Evolutionary conservation across 257 asterid species (phyloP).

Genomic region (Solanum phureja): DNA sequence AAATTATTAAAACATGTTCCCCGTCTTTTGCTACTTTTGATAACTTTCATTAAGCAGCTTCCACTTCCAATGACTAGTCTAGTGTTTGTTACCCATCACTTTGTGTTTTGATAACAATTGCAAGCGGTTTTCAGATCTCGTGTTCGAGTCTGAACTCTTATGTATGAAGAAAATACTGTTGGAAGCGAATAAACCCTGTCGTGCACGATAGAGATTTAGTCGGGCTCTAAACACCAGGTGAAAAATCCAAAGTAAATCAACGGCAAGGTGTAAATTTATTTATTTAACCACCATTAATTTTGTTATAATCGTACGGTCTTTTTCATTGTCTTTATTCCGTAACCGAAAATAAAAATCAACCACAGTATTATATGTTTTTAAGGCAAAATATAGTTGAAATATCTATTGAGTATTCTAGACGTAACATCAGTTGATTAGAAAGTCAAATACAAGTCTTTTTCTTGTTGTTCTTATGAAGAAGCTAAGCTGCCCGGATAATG

Average conservation of each 20-base stretch:
- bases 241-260: too few relatives aligned
- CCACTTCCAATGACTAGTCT: not conserved
- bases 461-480: not conserved
- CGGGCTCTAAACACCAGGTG: too few relatives aligned
- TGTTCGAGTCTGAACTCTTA: too few relatives aligned
- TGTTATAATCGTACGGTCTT: not conserved
- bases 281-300: not conserved
- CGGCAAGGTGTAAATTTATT: not conserved
- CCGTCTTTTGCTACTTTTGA: conserved; percentile 13
- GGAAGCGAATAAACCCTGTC: too few relatives aligned
- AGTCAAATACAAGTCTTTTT: not conserved
- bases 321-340: not conserved
- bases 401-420: not conserved
- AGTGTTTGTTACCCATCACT: not conserved
- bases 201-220: too few relatives aligned
- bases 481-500: not conserved
- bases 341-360: not conserved
- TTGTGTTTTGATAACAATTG: not conserved
- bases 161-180: too few relatives aligned
- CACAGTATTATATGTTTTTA: not conserved
- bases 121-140: not conserved
- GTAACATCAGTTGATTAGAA: not conserved
- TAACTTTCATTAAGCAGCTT: not conserved
- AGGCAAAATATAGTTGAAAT: not conserved
- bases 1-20: conserved; percentile 28